A percentile compares a stretch with the other conserved stretches of the same genome.
phyloP scores from a whole-genome alignment of 1,284 basidiomycete species.

The Neonothopanus nambi region DNA sequence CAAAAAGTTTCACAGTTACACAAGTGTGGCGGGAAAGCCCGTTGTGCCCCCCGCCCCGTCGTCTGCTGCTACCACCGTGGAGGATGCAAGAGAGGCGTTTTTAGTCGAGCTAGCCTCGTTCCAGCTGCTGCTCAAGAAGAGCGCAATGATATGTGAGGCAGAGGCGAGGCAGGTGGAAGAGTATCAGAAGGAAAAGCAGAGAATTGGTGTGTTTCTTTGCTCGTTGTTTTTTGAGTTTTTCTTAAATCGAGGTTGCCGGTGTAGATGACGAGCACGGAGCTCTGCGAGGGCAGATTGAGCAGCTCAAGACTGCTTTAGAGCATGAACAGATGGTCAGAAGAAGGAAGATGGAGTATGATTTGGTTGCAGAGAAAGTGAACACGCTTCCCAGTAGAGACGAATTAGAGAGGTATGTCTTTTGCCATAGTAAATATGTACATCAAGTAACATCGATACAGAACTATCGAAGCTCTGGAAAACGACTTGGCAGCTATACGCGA shows the following conservation, averaged over 20 bases:
- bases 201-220: constrained; percentile 56
- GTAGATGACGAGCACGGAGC: constrained; percentile 69
- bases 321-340: constrained; percentile 72
- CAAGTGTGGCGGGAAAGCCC: constrained; percentile 55
- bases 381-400: constrained; percentile 74
- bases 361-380: constrained; percentile 78
- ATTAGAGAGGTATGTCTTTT: constrained; percentile 60
- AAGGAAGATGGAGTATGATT: constrained; percentile 82
- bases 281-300: constrained; percentile 67
- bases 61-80: constrained; percentile 40
- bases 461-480: constrained; percentile 68
- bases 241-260: constrained; percentile 11
- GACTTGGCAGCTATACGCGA: constrained; percentile 72
- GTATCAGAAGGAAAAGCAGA: constrained; percentile 67
- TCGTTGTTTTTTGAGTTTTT: constrained; percentile 11
- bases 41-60: constrained; percentile 38
- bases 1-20: constrained; percentile 76
- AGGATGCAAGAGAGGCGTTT: constrained; percentile 77
- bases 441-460: constrained; percentile 38
- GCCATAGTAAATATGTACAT: not conserved
- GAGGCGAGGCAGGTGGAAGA: constrained; percentile 80
- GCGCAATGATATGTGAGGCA: constrained; percentile 76
- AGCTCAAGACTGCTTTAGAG: constrained; percentile 72
- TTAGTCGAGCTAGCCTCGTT: constrained; percentile 75
- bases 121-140: constrained; percentile 71